Evolutionary conservation across 1,284 basidiomycete genomes (phyloP).

Genomic region (Xerocomus nothofagi): DNA sequence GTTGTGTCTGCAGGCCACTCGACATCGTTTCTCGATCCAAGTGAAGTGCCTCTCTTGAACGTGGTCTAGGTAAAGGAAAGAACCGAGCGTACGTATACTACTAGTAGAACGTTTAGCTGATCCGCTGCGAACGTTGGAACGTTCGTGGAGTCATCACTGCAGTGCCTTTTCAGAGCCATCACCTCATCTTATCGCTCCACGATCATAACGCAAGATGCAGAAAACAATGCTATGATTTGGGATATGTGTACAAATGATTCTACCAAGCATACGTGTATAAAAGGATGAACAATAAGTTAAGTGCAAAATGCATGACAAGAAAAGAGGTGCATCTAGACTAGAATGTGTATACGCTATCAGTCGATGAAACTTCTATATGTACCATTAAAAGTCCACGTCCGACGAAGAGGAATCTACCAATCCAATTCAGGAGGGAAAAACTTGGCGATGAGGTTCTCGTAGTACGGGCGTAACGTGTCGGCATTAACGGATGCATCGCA

Average conservation of each 20-base stretch:
- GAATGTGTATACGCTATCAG: conserved; percentile 2
- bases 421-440: conserved; percentile 80
- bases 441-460: conserved; percentile 77
- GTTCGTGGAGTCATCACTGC: conserved; percentile 22
- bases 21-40: conserved; percentile 12
- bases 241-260: conserved; percentile 2
- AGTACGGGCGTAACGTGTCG: conserved; percentile 76
- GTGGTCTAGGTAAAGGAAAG: not conserved
- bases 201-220: not conserved
- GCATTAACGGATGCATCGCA: conserved; percentile 69
- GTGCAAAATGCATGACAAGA: not conserved
- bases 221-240: conserved; percentile 1
- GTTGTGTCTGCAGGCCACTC: conserved; percentile 15
- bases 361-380: conserved; percentile 9
- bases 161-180: not conserved
- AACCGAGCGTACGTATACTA: not conserved
- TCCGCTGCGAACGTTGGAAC: too few species aligned
- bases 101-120: not conserved
- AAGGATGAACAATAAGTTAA: conserved; percentile 20
- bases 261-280: conserved; percentile 6
- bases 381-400: not conserved
- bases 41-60: not conserved
- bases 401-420: conserved; percentile 53
- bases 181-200: conserved; percentile 20
- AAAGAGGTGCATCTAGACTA: conserved; percentile 6